A percentile compares a stretch with the other conserved stretches of the same genome.
Conservation (phyloP, 192 early-diverging fungal species). For the Gonapodya sp. region DNA sequence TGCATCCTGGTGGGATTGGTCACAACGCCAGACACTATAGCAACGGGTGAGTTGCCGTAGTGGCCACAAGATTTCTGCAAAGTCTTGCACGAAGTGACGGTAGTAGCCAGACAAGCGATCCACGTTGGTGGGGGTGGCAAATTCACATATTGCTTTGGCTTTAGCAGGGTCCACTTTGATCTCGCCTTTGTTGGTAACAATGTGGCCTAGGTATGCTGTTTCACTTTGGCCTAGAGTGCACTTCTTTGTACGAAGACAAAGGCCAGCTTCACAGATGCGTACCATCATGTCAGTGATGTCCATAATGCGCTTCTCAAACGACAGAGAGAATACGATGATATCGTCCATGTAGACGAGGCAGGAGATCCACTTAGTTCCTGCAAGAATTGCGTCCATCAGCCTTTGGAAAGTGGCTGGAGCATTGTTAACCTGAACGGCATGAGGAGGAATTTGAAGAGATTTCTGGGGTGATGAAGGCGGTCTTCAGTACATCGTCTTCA, state of each 20-base stretch:
- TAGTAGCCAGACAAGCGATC: not conserved
- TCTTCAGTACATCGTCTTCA: conserved; percentile 17
- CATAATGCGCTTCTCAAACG: conserved; percentile 24
- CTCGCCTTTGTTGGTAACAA: not conserved
- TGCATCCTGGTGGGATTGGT: not conserved
- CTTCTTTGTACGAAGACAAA: not conserved
- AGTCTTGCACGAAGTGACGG: not conserved
- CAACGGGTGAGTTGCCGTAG: not conserved
- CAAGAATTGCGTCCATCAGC: conserved; percentile 26
- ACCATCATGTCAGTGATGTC: not conserved
- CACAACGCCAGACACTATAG: not conserved
- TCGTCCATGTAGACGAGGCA: conserved; percentile 35
- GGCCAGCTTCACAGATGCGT: not conserved
- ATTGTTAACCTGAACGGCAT: conserved; percentile 34
- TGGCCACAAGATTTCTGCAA: not conserved
- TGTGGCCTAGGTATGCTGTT: not conserved
- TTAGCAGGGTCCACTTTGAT: not conserved
- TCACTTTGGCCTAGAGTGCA: not conserved
- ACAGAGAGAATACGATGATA: conserved; percentile 24
- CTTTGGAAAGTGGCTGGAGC: conserved; percentile 25
- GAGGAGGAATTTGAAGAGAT: conserved; percentile 24
- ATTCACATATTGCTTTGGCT: not conserved
- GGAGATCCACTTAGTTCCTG: conserved; percentile 14
- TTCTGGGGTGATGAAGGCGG: conserved; percentile 21
- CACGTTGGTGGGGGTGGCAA: not conserved